Evolutionary conservation across 2,329 filamentous ascomycete genomes (phyloP).

Genomic region (Aspergillus quadrilineatus): DNA sequence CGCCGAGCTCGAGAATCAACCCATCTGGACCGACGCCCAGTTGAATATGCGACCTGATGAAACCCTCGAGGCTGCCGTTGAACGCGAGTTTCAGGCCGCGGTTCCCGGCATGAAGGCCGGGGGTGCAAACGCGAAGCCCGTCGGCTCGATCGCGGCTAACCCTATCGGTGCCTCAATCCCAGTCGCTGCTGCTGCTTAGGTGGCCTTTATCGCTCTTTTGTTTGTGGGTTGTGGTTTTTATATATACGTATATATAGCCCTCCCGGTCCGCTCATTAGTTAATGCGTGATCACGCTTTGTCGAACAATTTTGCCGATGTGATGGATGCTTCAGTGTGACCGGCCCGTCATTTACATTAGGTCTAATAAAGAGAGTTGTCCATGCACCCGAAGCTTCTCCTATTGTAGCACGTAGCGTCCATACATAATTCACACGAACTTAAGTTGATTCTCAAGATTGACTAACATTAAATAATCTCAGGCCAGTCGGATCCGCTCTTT

Average conservation of each 20-base stretch:
- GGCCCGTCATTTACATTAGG: conserved; percentile 11
- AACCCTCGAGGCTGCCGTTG: conserved; percentile 58
- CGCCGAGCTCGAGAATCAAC: conserved; percentile 57
- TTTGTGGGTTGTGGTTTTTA: conserved; percentile 1
- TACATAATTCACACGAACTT: background rate
- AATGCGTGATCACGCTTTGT: background rate
- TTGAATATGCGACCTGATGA: conserved; percentile 66
- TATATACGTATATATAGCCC: background rate
- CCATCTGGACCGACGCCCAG: conserved; percentile 92
- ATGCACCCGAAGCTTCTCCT: background rate
- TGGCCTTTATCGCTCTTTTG: background rate
- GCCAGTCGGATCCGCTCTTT: background rate
- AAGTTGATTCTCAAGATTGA: background rate
- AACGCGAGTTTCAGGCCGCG: conserved; percentile 37
- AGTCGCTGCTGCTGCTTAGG: conserved; percentile 32
- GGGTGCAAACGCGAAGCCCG: conserved; percentile 8
- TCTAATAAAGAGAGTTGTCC: background rate
- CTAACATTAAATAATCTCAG: too few species aligned
- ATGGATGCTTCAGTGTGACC: conserved; percentile 8
- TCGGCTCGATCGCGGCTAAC: conserved; percentile 23
- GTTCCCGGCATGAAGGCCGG: conserved; percentile 26
- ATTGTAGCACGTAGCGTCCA: background rate
- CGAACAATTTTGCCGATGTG: background rate
- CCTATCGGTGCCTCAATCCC: conserved; percentile 20
- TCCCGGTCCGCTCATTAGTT: conserved; percentile 11